Percentiles rank a stretch among this genome's conserved stretches.
Conservation (phyloP, 2,329 filamentous ascomycete genomes). For the Pseudogymnoascus sp. region DNA sequence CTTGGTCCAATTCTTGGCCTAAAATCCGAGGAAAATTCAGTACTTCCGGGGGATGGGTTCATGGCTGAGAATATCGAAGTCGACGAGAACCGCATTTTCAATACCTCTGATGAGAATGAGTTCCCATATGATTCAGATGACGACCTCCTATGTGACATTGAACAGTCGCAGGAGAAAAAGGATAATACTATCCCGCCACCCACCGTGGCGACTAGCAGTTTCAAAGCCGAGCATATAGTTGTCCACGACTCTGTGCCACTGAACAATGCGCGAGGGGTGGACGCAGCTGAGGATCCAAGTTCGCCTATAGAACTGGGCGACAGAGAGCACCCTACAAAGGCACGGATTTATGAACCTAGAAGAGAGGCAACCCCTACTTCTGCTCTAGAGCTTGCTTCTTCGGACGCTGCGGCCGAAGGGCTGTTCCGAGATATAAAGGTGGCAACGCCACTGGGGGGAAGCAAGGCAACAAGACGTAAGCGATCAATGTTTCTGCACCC, state of each 20-base stretch:
- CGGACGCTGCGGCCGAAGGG: background rate
- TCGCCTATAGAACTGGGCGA: background rate
- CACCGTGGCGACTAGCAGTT: background rate
- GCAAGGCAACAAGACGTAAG: background rate
- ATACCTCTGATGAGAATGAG: slow-evolving; percentile 36
- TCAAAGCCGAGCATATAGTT: background rate
- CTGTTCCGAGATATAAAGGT: background rate
- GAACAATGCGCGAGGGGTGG: background rate
- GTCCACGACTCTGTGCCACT: background rate
- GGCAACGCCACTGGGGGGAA: background rate
- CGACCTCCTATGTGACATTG: slow-evolving; percentile 33
- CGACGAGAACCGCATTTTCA: slow-evolving; percentile 52
- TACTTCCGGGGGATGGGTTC: slow-evolving; percentile 11
- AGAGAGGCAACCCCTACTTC: background rate
- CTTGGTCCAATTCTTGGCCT: slow-evolving; percentile 42
- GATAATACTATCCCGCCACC: background rate
- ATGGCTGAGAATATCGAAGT: slow-evolving; percentile 36
- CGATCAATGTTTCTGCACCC: background rate
- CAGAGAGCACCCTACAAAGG: background rate
- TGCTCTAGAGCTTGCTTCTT: background rate
- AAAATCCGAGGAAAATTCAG: slow-evolving; percentile 18
- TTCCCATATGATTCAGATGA: slow-evolving; percentile 47
- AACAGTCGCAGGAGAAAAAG: slow-evolving; percentile 21
- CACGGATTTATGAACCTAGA: background rate
- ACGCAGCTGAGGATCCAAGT: background rate